Percentiles rank a stretch among this genome's conserved stretches.
Evolutionary conservation across 305 asterid genomes (phyloP).

Genomic region (Lippia alba): DNA sequence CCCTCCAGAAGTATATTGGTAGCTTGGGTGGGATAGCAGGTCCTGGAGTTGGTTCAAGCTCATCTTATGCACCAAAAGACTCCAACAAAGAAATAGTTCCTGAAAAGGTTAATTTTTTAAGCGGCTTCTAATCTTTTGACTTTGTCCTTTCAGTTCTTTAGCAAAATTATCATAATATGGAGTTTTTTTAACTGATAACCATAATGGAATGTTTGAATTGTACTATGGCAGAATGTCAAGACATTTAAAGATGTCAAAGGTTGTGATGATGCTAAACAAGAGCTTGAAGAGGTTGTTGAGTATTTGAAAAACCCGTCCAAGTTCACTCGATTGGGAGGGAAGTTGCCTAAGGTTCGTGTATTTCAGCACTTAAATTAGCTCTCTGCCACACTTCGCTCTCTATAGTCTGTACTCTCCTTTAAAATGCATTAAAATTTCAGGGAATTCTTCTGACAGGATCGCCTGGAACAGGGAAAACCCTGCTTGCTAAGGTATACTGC

Average conservation of each 20-base stretch:
- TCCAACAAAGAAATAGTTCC: slow-evolving; percentile 83
- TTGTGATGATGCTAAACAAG: slow-evolving; percentile 99
- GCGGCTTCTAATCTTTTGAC: slow-evolving; percentile 12
- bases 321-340: slow-evolving; percentile 97
- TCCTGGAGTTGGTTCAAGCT: slow-evolving; percentile 93
- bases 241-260: slow-evolving; percentile 99
- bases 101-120: slow-evolving; percentile 67
- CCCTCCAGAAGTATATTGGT: slow-evolving; percentile 94
- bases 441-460: slow-evolving; percentile 98
- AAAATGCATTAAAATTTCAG: slow-evolving; percentile 50
- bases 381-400: slow-evolving; percentile 21
- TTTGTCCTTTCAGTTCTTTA: slow-evolving; percentile 15
- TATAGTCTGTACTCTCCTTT: slow-evolving; percentile 9
- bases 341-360: slow-evolving; percentile 88
- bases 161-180: neutral
- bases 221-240: slow-evolving; percentile 79
- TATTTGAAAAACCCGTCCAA: slow-evolving; percentile 89
- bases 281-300: slow-evolving; percentile 99
- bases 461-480: slow-evolving; percentile 99
- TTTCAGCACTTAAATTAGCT: slow-evolving; percentile 1
- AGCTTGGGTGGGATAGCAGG: slow-evolving; percentile 94
- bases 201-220: slow-evolving; percentile 27
- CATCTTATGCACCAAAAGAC: slow-evolving; percentile 90
- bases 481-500: slow-evolving; percentile 81
- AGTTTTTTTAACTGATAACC: slow-evolving; percentile 5